phyloP scores from a whole-genome alignment of 2,329 filamentous ascomycete genomes.

The Colletotrichum somersetense region DNA sequence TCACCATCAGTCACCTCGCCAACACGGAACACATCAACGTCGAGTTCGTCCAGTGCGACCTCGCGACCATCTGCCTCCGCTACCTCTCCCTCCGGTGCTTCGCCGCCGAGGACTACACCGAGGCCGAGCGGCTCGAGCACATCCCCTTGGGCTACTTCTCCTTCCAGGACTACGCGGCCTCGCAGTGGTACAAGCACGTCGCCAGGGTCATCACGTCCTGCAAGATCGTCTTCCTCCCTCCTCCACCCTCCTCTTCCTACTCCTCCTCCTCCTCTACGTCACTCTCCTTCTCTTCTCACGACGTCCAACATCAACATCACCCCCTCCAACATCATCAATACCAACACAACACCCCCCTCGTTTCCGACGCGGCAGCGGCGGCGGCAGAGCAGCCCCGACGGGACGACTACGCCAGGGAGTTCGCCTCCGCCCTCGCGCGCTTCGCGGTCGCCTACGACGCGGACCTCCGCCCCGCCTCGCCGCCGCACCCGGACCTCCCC shows the following conservation, averaged over 20 bases:
- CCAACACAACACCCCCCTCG: not conserved
- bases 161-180: constrained; percentile 55
- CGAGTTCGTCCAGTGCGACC: constrained; percentile 47
- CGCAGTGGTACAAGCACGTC: constrained; percentile 53
- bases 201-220: constrained; percentile 42
- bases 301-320: not conserved
- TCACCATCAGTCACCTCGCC: constrained; percentile 40
- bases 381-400: not conserved
- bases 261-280: not conserved
- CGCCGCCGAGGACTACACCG: constrained; percentile 27
- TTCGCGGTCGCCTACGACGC: constrained; percentile 19
- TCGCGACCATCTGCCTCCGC: constrained; percentile 50
- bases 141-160: constrained; percentile 49
- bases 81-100: constrained; percentile 54
- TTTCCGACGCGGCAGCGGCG: not conserved
- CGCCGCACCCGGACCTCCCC: constrained; percentile 6
- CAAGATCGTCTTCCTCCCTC: constrained; percentile 28
- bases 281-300: not conserved
- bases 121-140: constrained; percentile 33
- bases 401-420: not conserved
- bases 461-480: constrained; percentile 12
- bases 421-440: constrained; percentile 30
- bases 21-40: constrained; percentile 45
- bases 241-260: not conserved
- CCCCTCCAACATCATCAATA: not conserved